These are phyloP conservation scores for Nephelium lappaceum DNA, from an alignment of 345 rosid species.

Conservation along the genomic window DNA sequence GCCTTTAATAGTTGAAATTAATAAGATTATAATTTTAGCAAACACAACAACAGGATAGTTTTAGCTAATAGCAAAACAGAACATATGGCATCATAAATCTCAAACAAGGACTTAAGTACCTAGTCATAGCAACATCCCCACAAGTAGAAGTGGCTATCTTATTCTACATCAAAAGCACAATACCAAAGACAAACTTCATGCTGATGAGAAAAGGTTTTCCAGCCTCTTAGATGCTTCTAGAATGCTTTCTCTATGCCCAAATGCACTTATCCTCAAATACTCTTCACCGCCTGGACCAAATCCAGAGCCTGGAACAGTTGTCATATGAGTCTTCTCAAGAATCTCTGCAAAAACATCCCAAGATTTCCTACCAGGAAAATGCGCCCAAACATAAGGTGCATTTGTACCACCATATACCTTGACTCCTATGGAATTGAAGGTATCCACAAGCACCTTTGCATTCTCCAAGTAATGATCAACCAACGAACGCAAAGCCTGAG, in stretches of 20 bases:
- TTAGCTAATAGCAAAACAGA: not conserved
- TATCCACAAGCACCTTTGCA: conserved; percentile 48
- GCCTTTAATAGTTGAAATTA: too few relatives aligned
- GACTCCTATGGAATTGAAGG: conserved; percentile 47
- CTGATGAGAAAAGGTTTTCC: conserved; percentile 19
- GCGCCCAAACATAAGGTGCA: conserved; percentile 78
- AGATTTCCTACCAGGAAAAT: conserved; percentile 57
- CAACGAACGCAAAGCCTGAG: conserved; percentile 41
- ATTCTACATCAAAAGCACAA: not conserved
- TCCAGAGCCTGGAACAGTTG: conserved; percentile 72
- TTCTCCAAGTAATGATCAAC: conserved; percentile 63
- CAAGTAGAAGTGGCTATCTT: not conserved
- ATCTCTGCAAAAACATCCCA: conserved; percentile 74
- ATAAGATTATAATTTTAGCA: not conserved
- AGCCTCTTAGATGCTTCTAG: conserved; percentile 68
- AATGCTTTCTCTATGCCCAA: conserved; percentile 48
- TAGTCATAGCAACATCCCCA: not conserved
- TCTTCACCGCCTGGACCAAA: conserved; percentile 85
- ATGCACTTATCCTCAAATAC: conserved; percentile 66
- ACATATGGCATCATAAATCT: not conserved
- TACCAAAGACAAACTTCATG: not conserved
- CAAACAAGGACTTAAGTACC: not conserved
- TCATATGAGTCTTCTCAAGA: conserved; percentile 63
- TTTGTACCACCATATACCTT: conserved; percentile 66
- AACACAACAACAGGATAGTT: not conserved